Conservation (phyloP, 2,329 filamentous ascomycete genomes). For the Byssochlamys sp. region DNA sequence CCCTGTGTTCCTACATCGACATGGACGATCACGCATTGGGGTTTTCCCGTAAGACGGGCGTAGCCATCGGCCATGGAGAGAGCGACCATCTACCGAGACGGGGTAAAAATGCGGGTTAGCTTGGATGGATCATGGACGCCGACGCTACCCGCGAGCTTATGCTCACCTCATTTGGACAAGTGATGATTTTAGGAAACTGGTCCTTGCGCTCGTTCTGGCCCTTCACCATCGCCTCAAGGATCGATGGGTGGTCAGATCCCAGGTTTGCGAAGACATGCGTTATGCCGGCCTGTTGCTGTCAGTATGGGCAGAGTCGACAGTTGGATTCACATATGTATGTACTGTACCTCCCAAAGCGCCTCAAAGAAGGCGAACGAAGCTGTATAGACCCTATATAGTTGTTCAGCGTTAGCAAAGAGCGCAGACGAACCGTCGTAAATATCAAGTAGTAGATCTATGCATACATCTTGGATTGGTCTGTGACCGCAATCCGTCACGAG, state of each 20-base stretch:
- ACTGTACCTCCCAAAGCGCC: constrained; percentile 59
- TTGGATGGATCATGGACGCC: constrained; percentile 2
- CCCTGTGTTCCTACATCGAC: constrained; percentile 76
- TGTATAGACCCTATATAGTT: constrained; percentile 44
- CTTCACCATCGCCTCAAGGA: constrained; percentile 72
- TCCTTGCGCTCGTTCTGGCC: constrained; percentile 57
- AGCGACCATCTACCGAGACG: constrained; percentile 59
- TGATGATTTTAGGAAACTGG: constrained; percentile 63
- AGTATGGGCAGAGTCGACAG: constrained; percentile 1
- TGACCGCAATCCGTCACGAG: neutral
- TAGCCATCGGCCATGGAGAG: constrained; percentile 78
- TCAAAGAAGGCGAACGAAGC: constrained; percentile 76
- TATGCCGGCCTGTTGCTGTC: constrained; percentile 34
- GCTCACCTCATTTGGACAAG: constrained; percentile 66
- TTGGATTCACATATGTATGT: constrained; percentile 22
- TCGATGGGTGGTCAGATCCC: constrained; percentile 57
- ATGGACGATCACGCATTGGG: constrained; percentile 69
- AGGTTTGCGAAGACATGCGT: constrained; percentile 46
- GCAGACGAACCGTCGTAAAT: neutral
- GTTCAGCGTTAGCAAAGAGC: neutral
- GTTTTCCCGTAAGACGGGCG: constrained; percentile 59
- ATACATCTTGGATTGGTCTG: neutral
- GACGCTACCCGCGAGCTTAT: constrained; percentile 3
- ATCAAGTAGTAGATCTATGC: neutral
- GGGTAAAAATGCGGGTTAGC: constrained; percentile 8